A percentile compares a stretch with the other conserved stretches of the same genome.
These are phyloP conservation scores for Myrmaecium sp. DNA, from an alignment of 2,329 filamentous ascomycete genomes.

Conservation along the genomic window DNA sequence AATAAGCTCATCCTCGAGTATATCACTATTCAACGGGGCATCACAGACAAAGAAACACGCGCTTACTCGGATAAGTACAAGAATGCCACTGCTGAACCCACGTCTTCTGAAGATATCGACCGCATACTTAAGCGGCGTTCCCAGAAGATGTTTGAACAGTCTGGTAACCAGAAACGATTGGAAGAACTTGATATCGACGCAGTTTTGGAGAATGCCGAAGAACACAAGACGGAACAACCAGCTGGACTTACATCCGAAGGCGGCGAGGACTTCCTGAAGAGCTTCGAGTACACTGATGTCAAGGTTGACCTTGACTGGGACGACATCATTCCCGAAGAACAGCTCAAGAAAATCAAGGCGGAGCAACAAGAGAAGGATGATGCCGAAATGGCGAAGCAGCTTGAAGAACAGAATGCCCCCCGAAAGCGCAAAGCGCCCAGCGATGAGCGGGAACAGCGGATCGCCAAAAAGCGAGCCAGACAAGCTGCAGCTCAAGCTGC, in stretches of 20 bases:
- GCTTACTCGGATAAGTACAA: conserved; percentile 43
- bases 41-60: conserved; percentile 83
- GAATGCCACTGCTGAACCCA: conserved; percentile 72
- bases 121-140: conserved; percentile 92
- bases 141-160: conserved; percentile 99
- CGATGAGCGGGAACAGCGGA: conserved; percentile 45
- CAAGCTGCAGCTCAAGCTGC: conserved; percentile 52
- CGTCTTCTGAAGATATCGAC: conserved; percentile 85
- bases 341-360: conserved; percentile 74
- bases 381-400: conserved; percentile 63
- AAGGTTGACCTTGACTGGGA: conserved; percentile 97
- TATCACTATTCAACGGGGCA: conserved; percentile 88
- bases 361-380: conserved; percentile 76
- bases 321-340: conserved; percentile 89
- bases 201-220: conserved; percentile 88
- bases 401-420: conserved; percentile 73
- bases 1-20: conserved; percentile 98
- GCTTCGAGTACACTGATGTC: conserved; percentile 88
- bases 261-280: conserved; percentile 85
- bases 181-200: conserved; percentile 97
- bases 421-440: conserved; percentile 50
- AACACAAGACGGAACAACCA: conserved; percentile 90
- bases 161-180: conserved; percentile 86
- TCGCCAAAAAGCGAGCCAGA: conserved; percentile 51
- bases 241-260: conserved; percentile 90